Percentiles rank a stretch among this genome's conserved stretches.
phyloP scores from a whole-genome alignment of 75 land plant genomes.

The Gnetum montanum region DNA sequence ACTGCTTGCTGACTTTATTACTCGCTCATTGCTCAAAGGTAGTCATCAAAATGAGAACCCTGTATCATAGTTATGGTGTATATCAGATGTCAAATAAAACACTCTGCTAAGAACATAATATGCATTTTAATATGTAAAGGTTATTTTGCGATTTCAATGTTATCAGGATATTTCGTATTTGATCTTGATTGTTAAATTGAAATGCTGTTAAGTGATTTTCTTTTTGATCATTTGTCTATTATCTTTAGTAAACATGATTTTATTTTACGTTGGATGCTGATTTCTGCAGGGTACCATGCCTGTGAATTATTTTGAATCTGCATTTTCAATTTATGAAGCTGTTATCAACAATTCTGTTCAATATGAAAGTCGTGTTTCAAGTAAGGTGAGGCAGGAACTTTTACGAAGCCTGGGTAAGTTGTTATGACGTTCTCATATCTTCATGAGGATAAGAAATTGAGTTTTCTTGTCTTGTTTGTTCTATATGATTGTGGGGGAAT shows the following conservation, averaged over 20 bases:
- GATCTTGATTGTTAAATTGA: too few species aligned
- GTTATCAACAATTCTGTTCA: slow-evolving; percentile 35
- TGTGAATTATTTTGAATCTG: slow-evolving; percentile 47
- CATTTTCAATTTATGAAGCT: slow-evolving; percentile 61
- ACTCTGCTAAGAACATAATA: too few species aligned
- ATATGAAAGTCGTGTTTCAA: slow-evolving; percentile 29
- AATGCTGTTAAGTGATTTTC: too few species aligned
- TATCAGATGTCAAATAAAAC: not conserved
- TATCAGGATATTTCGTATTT: too few species aligned
- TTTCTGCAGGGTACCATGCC: slow-evolving; percentile 81
- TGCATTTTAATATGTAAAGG: too few species aligned
- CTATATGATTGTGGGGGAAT: too few species aligned
- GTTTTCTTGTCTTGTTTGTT: too few species aligned
- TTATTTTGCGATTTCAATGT: too few species aligned
- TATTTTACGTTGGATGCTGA: too few species aligned
- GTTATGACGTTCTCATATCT: not conserved
- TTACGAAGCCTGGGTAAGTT: slow-evolving; percentile 69
- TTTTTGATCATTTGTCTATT: too few species aligned
- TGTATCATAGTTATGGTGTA: too few species aligned
- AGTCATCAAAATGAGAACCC: slow-evolving; percentile 1
- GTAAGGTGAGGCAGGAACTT: slow-evolving; percentile 87
- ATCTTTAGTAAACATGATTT: too few species aligned
- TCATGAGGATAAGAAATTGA: not conserved
- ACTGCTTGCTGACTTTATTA: slow-evolving; percentile 63
- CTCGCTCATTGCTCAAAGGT: slow-evolving; percentile 76